Evolutionary conservation across 768 basidiomycete genomes (phyloP), one percentile per base, ranked within the genome.

Genomic region (Amanita polypyramis): DNA sequence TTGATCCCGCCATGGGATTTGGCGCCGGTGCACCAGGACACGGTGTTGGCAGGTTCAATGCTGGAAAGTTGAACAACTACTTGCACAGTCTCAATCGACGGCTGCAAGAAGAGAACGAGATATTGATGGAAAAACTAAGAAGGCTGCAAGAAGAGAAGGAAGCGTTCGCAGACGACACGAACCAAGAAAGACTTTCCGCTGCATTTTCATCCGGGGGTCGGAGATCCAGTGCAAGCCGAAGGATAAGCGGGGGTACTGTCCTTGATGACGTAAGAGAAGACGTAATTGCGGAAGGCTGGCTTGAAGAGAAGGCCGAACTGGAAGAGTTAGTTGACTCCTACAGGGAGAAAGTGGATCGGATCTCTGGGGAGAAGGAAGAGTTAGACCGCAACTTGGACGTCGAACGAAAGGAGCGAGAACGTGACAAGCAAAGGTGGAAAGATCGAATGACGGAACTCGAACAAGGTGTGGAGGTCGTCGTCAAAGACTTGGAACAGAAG

Each of bases 91-190:
- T 95, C 43, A 95, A 95, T 62, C 69, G 81, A 37, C 73, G 83
- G 47, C 60, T 95, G 47, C 85, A 88, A 55, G 85, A 91, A 60
- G 92, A 95, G 68, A 94, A 93, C 59, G 75, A 88, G 58, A 63
- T 58, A 10, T 69, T 93, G 6, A 60, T 79, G 4, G 73, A 73
- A 40, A 70, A 75, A 49, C 56, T 89, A 19, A 67, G 64, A 50
- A 70, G 61, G 49, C 59, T 77, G 44, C 82, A 80, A 55, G 82
- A 77, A 47, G 69, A 66, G n/a, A 63, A 68, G 51, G 62, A 61
- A 23, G 59, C 51, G 25, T 8, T 20, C 33, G 46, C 15, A 17
- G 29, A 15, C 17, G 43, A 34, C 19, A 45, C 17, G 36, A 38
- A 19, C 29, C 34, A 29, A 45, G 48, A 43, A 23, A 45, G 36